Conservation (phyloP, 768 basidiomycete genomes). For the Mycena rosella region DNA sequence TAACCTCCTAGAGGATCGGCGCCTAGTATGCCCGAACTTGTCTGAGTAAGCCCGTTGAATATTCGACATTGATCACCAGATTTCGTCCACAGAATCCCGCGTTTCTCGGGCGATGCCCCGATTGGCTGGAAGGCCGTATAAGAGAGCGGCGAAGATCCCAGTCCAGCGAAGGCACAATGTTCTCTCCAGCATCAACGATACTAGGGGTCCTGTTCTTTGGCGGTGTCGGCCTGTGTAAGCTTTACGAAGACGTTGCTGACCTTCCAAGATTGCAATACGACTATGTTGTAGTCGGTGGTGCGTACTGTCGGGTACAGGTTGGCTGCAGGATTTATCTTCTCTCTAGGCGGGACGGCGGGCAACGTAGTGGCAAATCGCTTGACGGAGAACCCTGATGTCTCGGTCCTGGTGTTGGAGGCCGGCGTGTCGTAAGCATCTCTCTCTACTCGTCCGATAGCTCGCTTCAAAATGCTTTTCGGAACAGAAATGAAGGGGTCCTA, state of each 20-base stretch:
- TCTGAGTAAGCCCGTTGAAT: too few relatives aligned
- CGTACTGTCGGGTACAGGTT: background rate
- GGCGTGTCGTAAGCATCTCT: slow-evolving; percentile 13
- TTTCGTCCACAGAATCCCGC: too few relatives aligned
- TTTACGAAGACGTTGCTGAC: slow-evolving; percentile 20
- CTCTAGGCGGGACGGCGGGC: slow-evolving; percentile 7
- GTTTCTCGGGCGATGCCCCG: too few relatives aligned
- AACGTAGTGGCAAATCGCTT: too few relatives aligned
- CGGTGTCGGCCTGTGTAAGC: slow-evolving; percentile 12
- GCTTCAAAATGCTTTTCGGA: slow-evolving; percentile 4
- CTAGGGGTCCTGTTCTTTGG: slow-evolving; percentile 15
- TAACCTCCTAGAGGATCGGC: too few relatives aligned
- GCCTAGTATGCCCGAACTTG: too few relatives aligned
- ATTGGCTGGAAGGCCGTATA: slow-evolving; percentile 4
- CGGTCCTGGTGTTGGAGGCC: too few relatives aligned
- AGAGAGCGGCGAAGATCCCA: slow-evolving; percentile 2
- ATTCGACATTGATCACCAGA: too few relatives aligned
- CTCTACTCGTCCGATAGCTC: background rate
- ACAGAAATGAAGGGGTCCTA: slow-evolving; percentile 13
- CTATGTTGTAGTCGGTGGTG: slow-evolving; percentile 19
- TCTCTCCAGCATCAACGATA: slow-evolving; percentile 13
- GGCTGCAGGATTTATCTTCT: background rate
- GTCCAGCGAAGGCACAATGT: slow-evolving; percentile 9
- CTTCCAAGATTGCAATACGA: too few relatives aligned
- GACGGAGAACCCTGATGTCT: too few relatives aligned